These are phyloP conservation scores for Yarrowia yakushimensis DNA, from an alignment of 805 yeast genomes.

Conservation along the genomic window DNA sequence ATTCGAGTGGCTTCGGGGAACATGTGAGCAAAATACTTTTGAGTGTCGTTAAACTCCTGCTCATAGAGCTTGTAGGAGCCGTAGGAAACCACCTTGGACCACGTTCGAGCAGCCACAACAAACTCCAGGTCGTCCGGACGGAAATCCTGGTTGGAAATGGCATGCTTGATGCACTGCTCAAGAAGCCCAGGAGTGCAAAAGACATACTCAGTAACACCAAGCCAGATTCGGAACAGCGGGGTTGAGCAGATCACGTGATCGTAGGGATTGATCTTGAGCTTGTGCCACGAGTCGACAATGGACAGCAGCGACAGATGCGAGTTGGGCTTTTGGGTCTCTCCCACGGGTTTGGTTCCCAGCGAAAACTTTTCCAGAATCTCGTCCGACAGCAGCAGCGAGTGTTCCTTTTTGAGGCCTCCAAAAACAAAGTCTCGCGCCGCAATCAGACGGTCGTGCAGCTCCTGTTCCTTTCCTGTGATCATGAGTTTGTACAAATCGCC, in stretches of 20 bases:
- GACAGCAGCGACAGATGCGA: slow-evolving; percentile 86
- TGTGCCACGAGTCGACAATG: slow-evolving; percentile 91
- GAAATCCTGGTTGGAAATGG: slow-evolving; percentile 61
- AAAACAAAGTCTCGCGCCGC: slow-evolving; percentile 75
- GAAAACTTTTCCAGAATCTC: slow-evolving; percentile 81
- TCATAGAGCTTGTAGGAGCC: slow-evolving; percentile 73
- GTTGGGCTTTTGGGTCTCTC: slow-evolving; percentile 59
- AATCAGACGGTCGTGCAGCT: slow-evolving; percentile 54
- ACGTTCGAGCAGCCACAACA: slow-evolving; percentile 80
- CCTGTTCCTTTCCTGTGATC: slow-evolving; percentile 63
- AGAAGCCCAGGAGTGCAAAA: slow-evolving; percentile 79
- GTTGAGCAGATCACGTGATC: slow-evolving; percentile 97
- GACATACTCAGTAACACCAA: slow-evolving; percentile 90
- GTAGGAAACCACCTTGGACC: slow-evolving; percentile 77
- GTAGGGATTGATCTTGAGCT: slow-evolving; percentile 81
- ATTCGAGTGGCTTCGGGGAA: slow-evolving; percentile 80
- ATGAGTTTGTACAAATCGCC: slow-evolving; percentile 80
- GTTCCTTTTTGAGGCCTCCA: slow-evolving; percentile 52
- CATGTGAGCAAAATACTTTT: slow-evolving; percentile 79
- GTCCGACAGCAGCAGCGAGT: slow-evolving; percentile 64
- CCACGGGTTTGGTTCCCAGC: slow-evolving; percentile 64
- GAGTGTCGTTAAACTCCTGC: slow-evolving; percentile 71
- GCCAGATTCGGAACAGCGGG: slow-evolving; percentile 83
- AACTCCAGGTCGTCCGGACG: slow-evolving; percentile 90
- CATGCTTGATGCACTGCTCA: slow-evolving; percentile 75